Evolutionary conservation across 2,329 filamentous ascomycete genomes (phyloP).

Genomic region (Leptosphaerulina australis): DNA sequence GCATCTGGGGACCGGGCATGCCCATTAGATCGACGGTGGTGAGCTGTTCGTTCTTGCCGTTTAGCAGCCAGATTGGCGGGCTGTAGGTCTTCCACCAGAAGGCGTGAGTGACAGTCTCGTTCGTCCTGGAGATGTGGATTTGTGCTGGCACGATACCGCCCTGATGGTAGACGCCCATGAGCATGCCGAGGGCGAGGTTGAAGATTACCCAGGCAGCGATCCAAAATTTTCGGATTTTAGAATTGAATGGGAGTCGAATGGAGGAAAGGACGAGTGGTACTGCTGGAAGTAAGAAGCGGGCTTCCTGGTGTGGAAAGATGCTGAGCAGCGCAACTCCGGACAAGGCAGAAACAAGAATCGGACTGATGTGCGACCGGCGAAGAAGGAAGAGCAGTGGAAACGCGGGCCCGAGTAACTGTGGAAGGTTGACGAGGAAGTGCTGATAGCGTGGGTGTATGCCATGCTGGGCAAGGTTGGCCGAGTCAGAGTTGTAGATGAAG

Average conservation of each 20-base stretch:
- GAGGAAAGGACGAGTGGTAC: conserved; percentile 79
- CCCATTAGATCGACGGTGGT: conserved; percentile 76
- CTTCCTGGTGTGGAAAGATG: conserved; percentile 78
- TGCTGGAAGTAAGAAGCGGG: conserved; percentile 76
- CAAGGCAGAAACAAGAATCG: conserved; percentile 74
- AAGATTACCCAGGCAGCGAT: conserved; percentile 69
- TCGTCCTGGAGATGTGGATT: conserved; percentile 72
- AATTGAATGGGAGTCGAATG: conserved; percentile 65
- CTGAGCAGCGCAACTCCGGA: conserved; percentile 74
- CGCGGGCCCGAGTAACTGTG: conserved; percentile 60
- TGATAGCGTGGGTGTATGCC: conserved; percentile 61
- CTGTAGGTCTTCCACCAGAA: conserved; percentile 89
- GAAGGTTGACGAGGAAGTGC: conserved; percentile 58
- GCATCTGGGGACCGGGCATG: conserved; percentile 64
- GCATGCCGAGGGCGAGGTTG: conserved; percentile 68
- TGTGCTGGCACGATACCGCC: conserved; percentile 78
- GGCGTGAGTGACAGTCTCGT: conserved; percentile 68
- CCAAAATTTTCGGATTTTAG: conserved; percentile 57
- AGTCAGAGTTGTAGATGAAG: conserved; percentile 57
- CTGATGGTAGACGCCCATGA: conserved; percentile 85
- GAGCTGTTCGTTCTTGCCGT: conserved; percentile 75
- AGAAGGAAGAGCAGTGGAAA: conserved; percentile 57
- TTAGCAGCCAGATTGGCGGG: conserved; percentile 79
- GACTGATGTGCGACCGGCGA: conserved; percentile 55
- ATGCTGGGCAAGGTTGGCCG: conserved; percentile 58